Percentiles rank a stretch among this genome's conserved stretches.
phyloP scores from a whole-genome alignment of 2,329 filamentous ascomycete species.

The Leptodontidium sp. region DNA sequence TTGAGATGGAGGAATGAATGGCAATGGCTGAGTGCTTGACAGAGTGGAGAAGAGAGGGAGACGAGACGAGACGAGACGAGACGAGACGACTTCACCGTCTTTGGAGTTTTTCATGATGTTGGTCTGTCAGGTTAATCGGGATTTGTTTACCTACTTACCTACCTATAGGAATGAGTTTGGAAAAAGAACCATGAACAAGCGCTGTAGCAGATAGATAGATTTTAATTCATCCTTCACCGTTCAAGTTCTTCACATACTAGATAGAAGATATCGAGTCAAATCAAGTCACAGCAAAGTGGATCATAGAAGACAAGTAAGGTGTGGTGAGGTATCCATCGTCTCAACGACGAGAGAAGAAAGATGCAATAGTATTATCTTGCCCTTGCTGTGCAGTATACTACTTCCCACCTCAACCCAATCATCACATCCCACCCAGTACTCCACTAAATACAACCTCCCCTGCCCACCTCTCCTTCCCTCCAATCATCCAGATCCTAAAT shows the following conservation, averaged over 20 bases:
- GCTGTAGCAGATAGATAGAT: neutral
- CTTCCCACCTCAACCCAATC: neutral
- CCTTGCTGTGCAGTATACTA: neutral
- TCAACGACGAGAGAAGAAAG: neutral
- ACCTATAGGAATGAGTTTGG: too few species aligned
- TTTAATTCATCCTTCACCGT: neutral
- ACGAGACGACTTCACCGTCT: too few species aligned
- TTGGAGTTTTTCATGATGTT: too few species aligned
- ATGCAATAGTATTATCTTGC: constrained; percentile 1
- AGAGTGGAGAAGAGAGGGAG: too few species aligned
- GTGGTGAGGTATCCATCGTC: constrained; percentile 10
- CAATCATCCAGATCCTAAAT: constrained; percentile 5
- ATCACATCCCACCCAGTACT: neutral
- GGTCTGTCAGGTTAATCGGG: too few species aligned
- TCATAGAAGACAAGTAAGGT: neutral
- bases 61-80: too few species aligned
- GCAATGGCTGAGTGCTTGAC: too few species aligned
- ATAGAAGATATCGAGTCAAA: too few species aligned
- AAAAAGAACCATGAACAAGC: neutral
- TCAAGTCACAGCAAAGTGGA: neutral
- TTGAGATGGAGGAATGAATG: neutral
- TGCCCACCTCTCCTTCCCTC: neutral
- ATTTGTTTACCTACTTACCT: too few species aligned
- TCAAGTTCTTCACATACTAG: neutral
- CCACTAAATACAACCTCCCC: constrained; percentile 11